These are phyloP conservation scores for Neurospora cerealis DNA, from an alignment of 495 filamentous ascomycete species.

Conservation along the genomic window DNA sequence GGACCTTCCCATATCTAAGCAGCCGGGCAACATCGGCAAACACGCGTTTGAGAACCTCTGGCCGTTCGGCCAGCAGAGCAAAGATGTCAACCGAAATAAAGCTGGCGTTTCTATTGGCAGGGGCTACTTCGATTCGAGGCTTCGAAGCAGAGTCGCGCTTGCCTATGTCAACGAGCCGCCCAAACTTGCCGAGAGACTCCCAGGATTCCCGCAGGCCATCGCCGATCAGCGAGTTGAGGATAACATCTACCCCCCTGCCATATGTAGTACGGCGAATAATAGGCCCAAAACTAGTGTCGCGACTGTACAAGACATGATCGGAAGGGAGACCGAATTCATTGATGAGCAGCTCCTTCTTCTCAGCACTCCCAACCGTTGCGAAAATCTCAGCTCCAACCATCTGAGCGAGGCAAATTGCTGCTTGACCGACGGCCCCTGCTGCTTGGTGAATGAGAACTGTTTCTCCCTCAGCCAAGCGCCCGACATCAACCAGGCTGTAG, in stretches of 20 bases:
- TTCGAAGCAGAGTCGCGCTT: constrained; percentile 30
- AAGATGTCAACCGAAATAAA: constrained; percentile 41
- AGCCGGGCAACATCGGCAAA: constrained; percentile 32
- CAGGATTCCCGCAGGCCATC: constrained; percentile 36
- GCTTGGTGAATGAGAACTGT: constrained; percentile 51
- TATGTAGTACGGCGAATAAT: constrained; percentile 39
- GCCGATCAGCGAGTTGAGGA: constrained; percentile 49
- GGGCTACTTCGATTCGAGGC: constrained; percentile 29
- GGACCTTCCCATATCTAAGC: constrained; percentile 29
- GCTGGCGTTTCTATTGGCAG: constrained; percentile 34
- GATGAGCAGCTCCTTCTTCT: constrained; percentile 43
- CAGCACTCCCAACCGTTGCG: constrained; percentile 42
- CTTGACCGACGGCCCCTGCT: constrained; percentile 50
- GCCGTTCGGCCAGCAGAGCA: constrained; percentile 29
- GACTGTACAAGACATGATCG: constrained; percentile 46
- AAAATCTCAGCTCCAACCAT: constrained; percentile 48
- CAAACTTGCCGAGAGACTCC: constrained; percentile 38
- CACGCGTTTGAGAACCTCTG: constrained; percentile 26
- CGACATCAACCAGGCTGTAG: constrained; percentile 42
- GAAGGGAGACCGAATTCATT: constrained; percentile 39
- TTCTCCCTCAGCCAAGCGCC: constrained; percentile 38
- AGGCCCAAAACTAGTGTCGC: constrained; percentile 33
- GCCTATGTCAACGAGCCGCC: constrained; percentile 37
- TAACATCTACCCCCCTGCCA: constrained; percentile 50
- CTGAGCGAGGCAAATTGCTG: constrained; percentile 47